Evolutionary conservation across 768 basidiomycete genomes (phyloP), one percentile per base, ranked within the genome.

Genomic region (Lentinula raphanica): DNA sequence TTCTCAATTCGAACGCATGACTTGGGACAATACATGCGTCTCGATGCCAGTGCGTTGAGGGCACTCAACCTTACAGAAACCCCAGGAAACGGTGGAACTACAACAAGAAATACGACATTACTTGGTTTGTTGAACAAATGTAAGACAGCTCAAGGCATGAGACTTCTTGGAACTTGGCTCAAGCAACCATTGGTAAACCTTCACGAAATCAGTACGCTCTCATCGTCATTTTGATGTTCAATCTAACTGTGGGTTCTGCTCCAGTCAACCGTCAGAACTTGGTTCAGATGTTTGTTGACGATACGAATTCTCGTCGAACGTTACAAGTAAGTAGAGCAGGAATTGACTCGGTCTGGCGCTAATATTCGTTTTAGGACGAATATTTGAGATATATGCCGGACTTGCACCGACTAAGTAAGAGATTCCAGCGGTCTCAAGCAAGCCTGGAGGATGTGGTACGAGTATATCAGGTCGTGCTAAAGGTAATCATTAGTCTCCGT

Each of bases 131-230:
- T 99, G 58, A 97, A 98, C 69, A 91, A 90, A 64, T 97, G 96
- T 76, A 97, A 97, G 73, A 98, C 97, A 0, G 85, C 92, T 0
- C 97, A 99, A 68, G 97, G 97, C 0, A 86, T 90, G 13, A 76
- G 97, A 56, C 69, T 97, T 39, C 77, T 99, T 3, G 90, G 87
- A 0, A 87, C 86, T 49, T 98, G 96, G 96, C 74, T 99, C 40
- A 98, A 97, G 67, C 97, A 98, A 68, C 97, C 97, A 5, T 75
- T 98, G 27, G 84, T 98, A 29, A 98, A 97, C 69, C 70, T 92
- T 36, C 95, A 98, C 62, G 91, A 94, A 67, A 98, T 98, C 60
- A 78, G 94, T 92, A 58, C 61, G 92, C 29, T 35, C 27, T 50
- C 50, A 25, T 39, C 38, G 27, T 13, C 45, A 21, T 13, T 38